Evolutionary conservation across 2,329 filamentous ascomycete genomes (phyloP), one percentile per base, ranked within the genome.

Genomic region (Xylariaceae sp.): DNA sequence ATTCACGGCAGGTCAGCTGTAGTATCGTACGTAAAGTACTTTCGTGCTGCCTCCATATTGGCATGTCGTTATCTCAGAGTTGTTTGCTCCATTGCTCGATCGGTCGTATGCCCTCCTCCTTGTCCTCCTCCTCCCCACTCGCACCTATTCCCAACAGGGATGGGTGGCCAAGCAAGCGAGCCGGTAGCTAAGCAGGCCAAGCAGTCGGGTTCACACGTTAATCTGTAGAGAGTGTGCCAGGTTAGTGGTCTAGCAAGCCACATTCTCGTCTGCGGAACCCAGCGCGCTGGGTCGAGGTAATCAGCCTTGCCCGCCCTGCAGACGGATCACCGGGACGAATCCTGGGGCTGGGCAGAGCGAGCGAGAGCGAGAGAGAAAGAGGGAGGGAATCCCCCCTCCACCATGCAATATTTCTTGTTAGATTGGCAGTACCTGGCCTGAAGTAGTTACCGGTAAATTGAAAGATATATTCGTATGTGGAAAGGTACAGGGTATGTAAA

Each of bases 241-340:
- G 17, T 30, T 30, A 3, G 6, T 47, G 13, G 42, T 37, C 30
- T 18, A 51, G 9, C 30, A 48, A 48, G 50, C 42, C 42, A 45
- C 42, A 18, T 23, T 30, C 11, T 35, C 44, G 18, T 30, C 44
- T n/a, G 11, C 17, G 13, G 51, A 45, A 47, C 15, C 47, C 18
- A 48, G 51, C 35, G 34, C 18, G 13, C 51, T 48, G n/a, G 51
- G 10, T 42, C 34, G 30, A 52, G 39, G 17, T 42, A 53, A 11
- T n/a, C 42, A 53, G n/a, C 30, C 51, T 42, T 48, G 30, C 30
- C 52, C 53, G 42, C 45, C 55, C 48, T 53, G 23, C 45, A 47
- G 34, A 39, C 45, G 51, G 51, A 48, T 49, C 51, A 45, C 37
- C 17, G 44, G 51, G n/a, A 23, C 37, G 35, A 51, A 23, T 18